Base-by-base conservation (phyloP, 352 stramenopile genomes). In the Phytophthora europaea region DNA sequence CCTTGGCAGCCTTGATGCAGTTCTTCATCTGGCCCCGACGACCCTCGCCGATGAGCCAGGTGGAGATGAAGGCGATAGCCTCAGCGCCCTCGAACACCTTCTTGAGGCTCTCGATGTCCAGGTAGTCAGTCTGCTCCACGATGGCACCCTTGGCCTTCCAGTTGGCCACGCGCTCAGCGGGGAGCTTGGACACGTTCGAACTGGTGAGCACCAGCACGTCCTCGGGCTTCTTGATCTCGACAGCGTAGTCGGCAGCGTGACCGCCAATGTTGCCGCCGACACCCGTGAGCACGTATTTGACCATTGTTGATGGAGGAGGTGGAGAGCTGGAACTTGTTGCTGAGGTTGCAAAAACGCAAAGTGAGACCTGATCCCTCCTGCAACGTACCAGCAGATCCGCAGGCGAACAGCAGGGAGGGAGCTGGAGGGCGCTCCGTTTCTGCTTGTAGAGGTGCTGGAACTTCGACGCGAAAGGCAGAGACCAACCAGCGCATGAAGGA, bases 211-310 rank as follows among this genome's bases (percentile, higher is more conserved):
- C 71, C 20, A 74, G 43, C 22, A 65, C 33, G 40, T 79, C 66
- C n/a, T 66, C 66, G 15, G 66, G 60, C 28, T 72, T 72, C 55
- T 67, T 67, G 60, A 61, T 72, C 34, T 75, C 67, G 36, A 75
- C 47, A 1, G 63, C 61, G 54, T 54, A 79, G 52, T 79, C 72
- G 22, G 72, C 72, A 5, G 72, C 72, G 59, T 65, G 22, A 22
- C 67, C 16, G 52, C 72, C 72, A 23, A 79, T 57, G 59, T 76
- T 72, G 43, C 72, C 72, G 20, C 70, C 72, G 57, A 70, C 67
- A 15, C 72, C 72, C 10, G 62, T 79, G 23, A 79, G 62, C 57
- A 79, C 72, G 72, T 69, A 79, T 62, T 79, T 79, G 67, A 67
- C 58, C 72, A 79, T 79, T 36, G 36, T 61, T 28, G 26, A 36